Evolutionary conservation across 306 rosid species (phyloP), one percentile per base, ranked within the genome.

Genomic region (Dalbergia cultrata): DNA sequence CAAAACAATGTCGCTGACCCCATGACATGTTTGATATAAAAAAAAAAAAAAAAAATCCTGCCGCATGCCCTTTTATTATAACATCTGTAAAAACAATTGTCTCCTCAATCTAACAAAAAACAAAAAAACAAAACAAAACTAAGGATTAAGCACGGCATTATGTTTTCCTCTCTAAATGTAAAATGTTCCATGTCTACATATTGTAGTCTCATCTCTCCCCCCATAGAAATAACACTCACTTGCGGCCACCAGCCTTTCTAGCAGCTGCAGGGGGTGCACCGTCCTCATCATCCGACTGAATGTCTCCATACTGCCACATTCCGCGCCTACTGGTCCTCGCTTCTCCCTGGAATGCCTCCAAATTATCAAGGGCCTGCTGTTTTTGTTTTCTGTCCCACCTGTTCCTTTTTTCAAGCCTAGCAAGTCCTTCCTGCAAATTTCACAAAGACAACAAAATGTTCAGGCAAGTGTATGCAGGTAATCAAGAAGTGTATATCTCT

Each of bases 301-400:
- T 80, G 62, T 93, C 94, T 49, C 97, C 97, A 44, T 91, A 93
- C 74, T 88, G 91, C 96, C 96, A 93, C 80, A 89, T 93, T 39
- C 96, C 92, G 6, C 81, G 87, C 86, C 97, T 81, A 35, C 57
- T 74, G 11, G 88, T 86, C 65, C 85, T 80, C 0, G 97, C 96
- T 81, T 89, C 96, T 13, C 84, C 92, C 87, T 88, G 96, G 89
- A 84, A 89, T 19, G 34, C 82, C 76, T 93, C 97, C 84, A 93
- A 77, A 82, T 80, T 89, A 50, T 85, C 94, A 7, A 89, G 80
- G 14, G 96, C 92, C 43, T 60, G 34, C 70, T 88, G 89, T 31
- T 79, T 83, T 31, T 93, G 89, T 83, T 87, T 93, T 41, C 78
- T 67, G 50, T 89, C 94, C 92, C 90, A 66, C 80, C 79, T 87